These are phyloP conservation scores for Trichoderma harzianum DNA, from an alignment of 2,329 filamentous ascomycete species.

Conservation along the genomic window DNA sequence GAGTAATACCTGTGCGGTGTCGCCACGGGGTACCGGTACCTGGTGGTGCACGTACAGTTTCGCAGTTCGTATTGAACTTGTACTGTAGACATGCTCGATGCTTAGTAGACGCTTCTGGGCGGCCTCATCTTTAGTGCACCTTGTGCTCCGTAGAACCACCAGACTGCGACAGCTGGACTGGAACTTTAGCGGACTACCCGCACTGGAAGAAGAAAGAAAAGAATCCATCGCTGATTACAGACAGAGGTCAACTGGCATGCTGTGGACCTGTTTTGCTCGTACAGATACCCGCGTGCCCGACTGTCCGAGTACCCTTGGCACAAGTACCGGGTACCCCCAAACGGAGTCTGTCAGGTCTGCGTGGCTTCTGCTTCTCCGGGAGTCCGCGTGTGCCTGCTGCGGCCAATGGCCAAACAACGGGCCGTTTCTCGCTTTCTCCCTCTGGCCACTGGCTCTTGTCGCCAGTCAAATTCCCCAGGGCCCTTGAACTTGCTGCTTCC, in stretches of 20 bases:
- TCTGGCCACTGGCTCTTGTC: not conserved
- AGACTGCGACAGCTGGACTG: not conserved
- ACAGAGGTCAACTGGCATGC: not conserved
- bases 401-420: slow-evolving; percentile 10
- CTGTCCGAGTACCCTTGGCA: not conserved
- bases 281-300: not conserved
- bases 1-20: not conserved
- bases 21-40: not conserved
- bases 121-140: not conserved
- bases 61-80: not conserved
- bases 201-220: not conserved
- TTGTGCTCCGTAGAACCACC: not conserved
- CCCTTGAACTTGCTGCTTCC: slow-evolving; percentile 2
- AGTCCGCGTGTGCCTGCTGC: slow-evolving; percentile 11
- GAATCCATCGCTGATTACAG: not conserved
- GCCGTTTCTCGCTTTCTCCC: not conserved
- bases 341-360: not conserved
- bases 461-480: not conserved
- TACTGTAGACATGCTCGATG: not conserved
- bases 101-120: not conserved
- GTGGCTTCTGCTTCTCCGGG: slow-evolving; percentile 9
- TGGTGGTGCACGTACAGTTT: not conserved
- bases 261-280: not conserved
- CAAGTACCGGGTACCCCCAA: not conserved
- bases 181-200: not conserved